phyloP scores from a whole-genome alignment of 2,329 filamentous ascomycete species.

The Raffaelea arxii region DNA sequence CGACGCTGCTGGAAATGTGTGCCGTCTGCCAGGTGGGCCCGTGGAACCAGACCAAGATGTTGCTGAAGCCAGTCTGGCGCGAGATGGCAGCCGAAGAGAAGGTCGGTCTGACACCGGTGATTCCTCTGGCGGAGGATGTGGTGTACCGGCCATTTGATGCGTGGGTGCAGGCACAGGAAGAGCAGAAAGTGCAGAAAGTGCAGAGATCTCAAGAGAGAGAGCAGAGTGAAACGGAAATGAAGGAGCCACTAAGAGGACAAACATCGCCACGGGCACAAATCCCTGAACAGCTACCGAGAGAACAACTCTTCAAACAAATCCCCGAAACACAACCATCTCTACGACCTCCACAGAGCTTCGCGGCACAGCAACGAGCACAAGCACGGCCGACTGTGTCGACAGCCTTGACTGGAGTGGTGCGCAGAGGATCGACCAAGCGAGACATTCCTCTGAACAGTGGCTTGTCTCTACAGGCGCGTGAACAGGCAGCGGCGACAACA shows the following conservation, averaged over 20 bases:
- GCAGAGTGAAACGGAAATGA: too few species aligned
- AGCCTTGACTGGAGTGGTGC: background rate
- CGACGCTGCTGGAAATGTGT: conserved; percentile 48
- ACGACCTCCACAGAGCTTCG: conserved; percentile 51
- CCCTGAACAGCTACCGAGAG: background rate
- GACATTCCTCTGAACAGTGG: conserved; percentile 11
- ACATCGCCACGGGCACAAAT: too few species aligned
- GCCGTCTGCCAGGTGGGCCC: conserved; percentile 49
- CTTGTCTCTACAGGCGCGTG: conserved; percentile 13
- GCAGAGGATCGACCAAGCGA: conserved; percentile 7
- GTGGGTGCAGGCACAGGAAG: conserved; percentile 33
- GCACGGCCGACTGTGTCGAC: conserved; percentile 26
- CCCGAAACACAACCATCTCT: background rate
- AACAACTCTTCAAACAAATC: background rate
- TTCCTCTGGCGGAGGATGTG: conserved; percentile 50
- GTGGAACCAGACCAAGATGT: conserved; percentile 34
- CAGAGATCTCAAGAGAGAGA: too few species aligned
- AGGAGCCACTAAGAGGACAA: too few species aligned
- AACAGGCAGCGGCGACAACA: conserved; percentile 7
- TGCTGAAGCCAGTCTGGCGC: conserved; percentile 50
- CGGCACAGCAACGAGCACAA: conserved; percentile 54
- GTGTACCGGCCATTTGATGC: conserved; percentile 58
- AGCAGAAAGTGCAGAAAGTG: background rate
- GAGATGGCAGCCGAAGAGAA: conserved; percentile 61
- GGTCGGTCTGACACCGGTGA: conserved; percentile 51